Conservation (phyloP, 305 asterid species). For the Salvia sclarea region DNA sequence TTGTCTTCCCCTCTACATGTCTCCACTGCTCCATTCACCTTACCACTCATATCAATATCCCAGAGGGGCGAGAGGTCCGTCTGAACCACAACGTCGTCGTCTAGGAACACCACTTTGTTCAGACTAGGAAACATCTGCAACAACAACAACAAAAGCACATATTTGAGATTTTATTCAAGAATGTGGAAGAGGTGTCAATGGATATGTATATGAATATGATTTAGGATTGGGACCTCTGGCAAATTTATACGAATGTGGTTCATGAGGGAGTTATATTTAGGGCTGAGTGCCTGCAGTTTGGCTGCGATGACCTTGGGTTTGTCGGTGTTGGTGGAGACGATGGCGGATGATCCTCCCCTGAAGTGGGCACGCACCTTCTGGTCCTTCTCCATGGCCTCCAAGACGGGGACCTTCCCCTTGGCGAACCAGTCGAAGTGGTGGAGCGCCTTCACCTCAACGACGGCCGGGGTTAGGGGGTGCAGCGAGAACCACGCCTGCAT, state of each 20-base stretch:
- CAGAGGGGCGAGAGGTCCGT: conserved; percentile 92
- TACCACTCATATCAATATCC: conserved; percentile 88
- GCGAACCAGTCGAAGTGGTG: conserved; percentile 96
- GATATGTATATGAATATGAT: conserved; percentile 4
- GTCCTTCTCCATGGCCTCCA: conserved; percentile 99
- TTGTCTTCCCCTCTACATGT: conserved; percentile 85
- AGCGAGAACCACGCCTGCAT: conserved; percentile 99
- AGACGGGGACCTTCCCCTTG: conserved; percentile 86
- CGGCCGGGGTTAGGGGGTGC: conserved; percentile 72
- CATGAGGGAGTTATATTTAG: conserved; percentile 88
- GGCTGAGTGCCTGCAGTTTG: conserved; percentile 92
- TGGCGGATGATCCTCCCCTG: conserved; percentile 93
- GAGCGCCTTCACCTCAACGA: conserved; percentile 83
- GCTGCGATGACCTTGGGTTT: conserved; percentile 88
- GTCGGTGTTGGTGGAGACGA: conserved; percentile 78
- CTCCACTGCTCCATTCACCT: conserved; percentile 93
- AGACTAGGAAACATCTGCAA: conserved; percentile 89
- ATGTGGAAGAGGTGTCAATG: background rate
- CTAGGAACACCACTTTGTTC: conserved; percentile 78
- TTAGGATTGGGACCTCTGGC: conserved; percentile 65
- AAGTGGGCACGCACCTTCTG: conserved; percentile 73
- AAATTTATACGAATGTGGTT: conserved; percentile 90
- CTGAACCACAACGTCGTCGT: conserved; percentile 88
- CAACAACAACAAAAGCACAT: conserved; percentile 21
- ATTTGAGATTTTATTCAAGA: conserved; percentile 18